A percentile compares a stretch with the other conserved stretches of the same genome.
Evolutionary conservation across 805 yeast species (phyloP).

Genomic region (Metahyphopichia silvanorum): DNA sequence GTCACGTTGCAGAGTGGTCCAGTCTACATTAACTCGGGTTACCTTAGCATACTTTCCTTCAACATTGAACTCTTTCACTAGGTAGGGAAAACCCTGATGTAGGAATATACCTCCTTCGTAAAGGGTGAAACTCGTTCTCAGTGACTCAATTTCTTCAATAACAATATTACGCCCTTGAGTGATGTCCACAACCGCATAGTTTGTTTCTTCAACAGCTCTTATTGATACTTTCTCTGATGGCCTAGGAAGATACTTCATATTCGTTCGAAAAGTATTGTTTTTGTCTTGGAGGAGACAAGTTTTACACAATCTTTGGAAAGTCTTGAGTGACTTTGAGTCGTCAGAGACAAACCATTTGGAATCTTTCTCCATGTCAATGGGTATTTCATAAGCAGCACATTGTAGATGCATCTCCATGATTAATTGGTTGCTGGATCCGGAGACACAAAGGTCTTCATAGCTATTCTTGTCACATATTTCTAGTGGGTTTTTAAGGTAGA

Average conservation of each 20-base stretch:
- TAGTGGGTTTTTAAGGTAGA: conserved; percentile 69
- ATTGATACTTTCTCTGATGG: conserved; percentile 75
- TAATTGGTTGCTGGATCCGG: conserved; percentile 29
- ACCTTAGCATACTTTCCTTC: conserved; percentile 83
- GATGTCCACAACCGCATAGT: conserved; percentile 85
- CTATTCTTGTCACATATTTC: conserved; percentile 42
- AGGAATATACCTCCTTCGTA: conserved; percentile 91
- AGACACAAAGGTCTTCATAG: conserved; percentile 42
- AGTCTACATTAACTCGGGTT: conserved; percentile 84
- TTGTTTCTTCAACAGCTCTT: conserved; percentile 78
- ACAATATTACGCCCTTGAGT: conserved; percentile 74
- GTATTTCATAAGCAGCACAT: conserved; percentile 89
- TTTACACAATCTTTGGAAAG: conserved; percentile 29
- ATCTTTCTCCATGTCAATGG: conserved; percentile 56
- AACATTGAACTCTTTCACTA: conserved; percentile 79
- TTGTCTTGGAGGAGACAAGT: neutral
- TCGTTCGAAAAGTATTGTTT: conserved; percentile 26
- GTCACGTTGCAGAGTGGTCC: conserved; percentile 91
- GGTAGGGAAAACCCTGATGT: conserved; percentile 89
- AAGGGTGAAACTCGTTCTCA: conserved; percentile 83
- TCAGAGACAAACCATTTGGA: conserved; percentile 50
- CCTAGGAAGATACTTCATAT: conserved; percentile 67
- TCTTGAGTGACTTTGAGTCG: conserved; percentile 5
- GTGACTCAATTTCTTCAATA: conserved; percentile 85
- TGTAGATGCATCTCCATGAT: conserved; percentile 83